Evolutionary conservation across 2,329 filamentous ascomycete genomes (phyloP), one percentile per base, ranked within the genome.

Genomic region (Phymatotrichopsis omnivora): DNA sequence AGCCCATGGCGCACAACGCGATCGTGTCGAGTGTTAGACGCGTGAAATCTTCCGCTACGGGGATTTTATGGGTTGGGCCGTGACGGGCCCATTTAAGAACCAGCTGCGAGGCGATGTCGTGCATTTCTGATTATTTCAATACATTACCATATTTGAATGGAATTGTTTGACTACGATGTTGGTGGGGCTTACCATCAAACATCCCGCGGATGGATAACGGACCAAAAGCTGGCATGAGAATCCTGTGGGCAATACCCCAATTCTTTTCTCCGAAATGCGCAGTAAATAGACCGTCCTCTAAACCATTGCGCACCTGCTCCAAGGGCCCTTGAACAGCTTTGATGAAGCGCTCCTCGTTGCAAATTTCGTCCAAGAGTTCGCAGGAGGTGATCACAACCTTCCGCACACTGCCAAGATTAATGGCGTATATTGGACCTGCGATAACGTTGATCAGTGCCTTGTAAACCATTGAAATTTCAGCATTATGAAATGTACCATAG

Each of bases 21-120:
- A 86, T 70, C 0, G 80, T 81, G 59, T 86, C 82, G 2, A 86
- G 69, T 0, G 81, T 76, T 24, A 85, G 65, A n/a, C 80, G 72
- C 2, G 80, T 83, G 52, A 83, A 82, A 60, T 84, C 78, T 14
- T 80, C 76, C 0, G 74, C 70, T 0, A 74, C 73, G 33, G 69
- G 65, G 47, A 86, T 80, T 7, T 71, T 65, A 33, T 69, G 60
- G 2, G 67, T 61, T 1, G 74, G 64, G 0, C 81, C 81, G 53
- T 65, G 60, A 25, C 80, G 70, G 14, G 78, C 78, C 72, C 78
- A 78, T 60, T 83, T 83, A 63, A 82, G 68, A 7, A 72, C 70
- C 38, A 84, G 62, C 58, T 84, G 79, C 0, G 69, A 68, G 4
- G 77, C 72, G 49, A 83, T 75, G 54, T 83, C 80, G 52, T 78